Evolutionary conservation across 345 rosid species (phyloP).

Genomic region (Rhizophora mangle): DNA sequence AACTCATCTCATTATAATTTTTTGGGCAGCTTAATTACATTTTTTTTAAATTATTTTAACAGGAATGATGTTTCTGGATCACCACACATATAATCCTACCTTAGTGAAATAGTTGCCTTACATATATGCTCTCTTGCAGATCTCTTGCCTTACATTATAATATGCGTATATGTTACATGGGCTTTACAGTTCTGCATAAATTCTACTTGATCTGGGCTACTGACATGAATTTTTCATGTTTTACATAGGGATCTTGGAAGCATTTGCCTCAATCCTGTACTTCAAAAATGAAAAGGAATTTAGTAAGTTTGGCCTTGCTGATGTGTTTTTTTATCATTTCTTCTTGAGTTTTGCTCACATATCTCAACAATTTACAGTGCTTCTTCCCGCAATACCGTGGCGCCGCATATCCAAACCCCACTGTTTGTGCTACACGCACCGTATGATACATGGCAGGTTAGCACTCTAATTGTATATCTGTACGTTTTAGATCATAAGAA

Average conservation of each 20-base stretch:
- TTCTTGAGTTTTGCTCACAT: conserved; percentile 16
- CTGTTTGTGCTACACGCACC: conserved; percentile 66
- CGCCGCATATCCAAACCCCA: conserved; percentile 59
- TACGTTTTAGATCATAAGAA: background rate
- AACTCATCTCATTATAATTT: background rate
- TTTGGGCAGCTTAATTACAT: background rate
- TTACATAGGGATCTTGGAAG: conserved; percentile 67
- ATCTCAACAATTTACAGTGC: conserved; percentile 46
- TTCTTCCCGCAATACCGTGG: conserved; percentile 89
- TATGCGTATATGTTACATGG: no score
- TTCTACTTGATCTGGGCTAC: background rate
- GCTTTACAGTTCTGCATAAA: background rate
- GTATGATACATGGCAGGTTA: conserved; percentile 96
- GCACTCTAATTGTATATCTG: conserved; percentile 7
- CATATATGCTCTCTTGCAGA: conserved; percentile 50
- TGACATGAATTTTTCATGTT: conserved; percentile 6
- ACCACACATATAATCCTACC: conserved; percentile 52
- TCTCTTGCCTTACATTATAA: background rate
- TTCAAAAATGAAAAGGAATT: conserved; percentile 51
- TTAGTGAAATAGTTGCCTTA: conserved; percentile 58
- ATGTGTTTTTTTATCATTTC: background rate
- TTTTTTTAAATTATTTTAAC: conserved; percentile 23
- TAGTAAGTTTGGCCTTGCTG: conserved; percentile 36
- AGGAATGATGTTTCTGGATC: conserved; percentile 82
- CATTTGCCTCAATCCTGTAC: conserved; percentile 78